Evolutionary conservation across 331 rosid species (phyloP).

Genomic region (Prunus yedoensis): DNA sequence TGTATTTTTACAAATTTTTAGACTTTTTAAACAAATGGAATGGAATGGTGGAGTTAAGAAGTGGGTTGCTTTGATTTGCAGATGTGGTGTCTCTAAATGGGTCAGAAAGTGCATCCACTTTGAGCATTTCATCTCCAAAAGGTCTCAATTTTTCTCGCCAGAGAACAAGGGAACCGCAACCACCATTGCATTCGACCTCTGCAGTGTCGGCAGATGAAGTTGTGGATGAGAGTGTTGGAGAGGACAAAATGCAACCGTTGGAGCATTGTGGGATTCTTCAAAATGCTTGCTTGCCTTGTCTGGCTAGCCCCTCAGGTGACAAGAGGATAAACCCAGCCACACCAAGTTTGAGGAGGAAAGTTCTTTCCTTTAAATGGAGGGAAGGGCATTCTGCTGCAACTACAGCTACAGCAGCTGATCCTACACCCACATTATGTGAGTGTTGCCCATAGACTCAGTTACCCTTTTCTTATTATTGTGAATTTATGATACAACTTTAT

Average conservation of each 20-base stretch:
- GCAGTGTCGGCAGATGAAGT: conserved; percentile 41
- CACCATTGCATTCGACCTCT: background rate
- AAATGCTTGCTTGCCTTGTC: conserved; percentile 66
- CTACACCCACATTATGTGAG: conserved; percentile 49
- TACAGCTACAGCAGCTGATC: conserved; percentile 44
- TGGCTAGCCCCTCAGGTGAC: conserved; percentile 41
- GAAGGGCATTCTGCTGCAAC: conserved; percentile 55
- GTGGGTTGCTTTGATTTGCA: conserved; percentile 15
- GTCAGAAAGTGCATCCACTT: conserved; percentile 41
- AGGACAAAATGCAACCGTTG: conserved; percentile 33
- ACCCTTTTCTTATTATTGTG: background rate
- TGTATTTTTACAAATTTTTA: background rate
- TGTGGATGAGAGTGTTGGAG: conserved; percentile 42
- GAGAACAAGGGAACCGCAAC: conserved; percentile 17
- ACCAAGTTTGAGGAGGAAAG: conserved; percentile 47
- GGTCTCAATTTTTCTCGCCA: conserved; percentile 14
- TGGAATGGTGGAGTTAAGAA: background rate
- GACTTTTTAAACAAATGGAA: background rate
- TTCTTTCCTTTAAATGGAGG: conserved; percentile 73
- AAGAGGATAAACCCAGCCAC: conserved; percentile 54
- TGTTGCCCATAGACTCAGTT: conserved; percentile 4
- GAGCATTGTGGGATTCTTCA: conserved; percentile 63
- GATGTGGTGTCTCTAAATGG: conserved; percentile 45
- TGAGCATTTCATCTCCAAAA: conserved; percentile 48
- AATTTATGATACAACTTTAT: background rate